A percentile compares a stretch with the other conserved stretches of the same genome.
phyloP scores from a whole-genome alignment of 106 monocot species.

The Phalaenopsis aphrodite region DNA sequence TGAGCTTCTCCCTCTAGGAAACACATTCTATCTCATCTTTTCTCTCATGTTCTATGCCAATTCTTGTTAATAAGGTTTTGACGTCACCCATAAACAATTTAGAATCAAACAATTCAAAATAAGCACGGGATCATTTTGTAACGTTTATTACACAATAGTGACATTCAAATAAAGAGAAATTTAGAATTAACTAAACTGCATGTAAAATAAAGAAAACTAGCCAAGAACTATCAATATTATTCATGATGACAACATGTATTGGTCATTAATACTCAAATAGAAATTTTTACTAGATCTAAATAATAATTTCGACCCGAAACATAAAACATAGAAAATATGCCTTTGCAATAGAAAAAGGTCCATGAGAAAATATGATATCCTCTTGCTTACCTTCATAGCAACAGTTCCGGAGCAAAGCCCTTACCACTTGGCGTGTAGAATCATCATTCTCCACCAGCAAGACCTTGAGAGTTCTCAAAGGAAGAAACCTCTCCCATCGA shows the following conservation, averaged over 20 bases:
- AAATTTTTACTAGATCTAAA: background rate
- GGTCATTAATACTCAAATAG: background rate
- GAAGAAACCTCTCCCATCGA: constrained; percentile 87
- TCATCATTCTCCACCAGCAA: constrained; percentile 94
- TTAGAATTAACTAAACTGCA: background rate
- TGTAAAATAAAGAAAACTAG: constrained; percentile 1
- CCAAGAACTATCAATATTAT: background rate
- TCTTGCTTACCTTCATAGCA: constrained; percentile 75
- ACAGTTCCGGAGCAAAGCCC: constrained; percentile 87
- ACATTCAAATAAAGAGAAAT: background rate
- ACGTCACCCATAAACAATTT: background rate
- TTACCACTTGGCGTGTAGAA: constrained; percentile 84
- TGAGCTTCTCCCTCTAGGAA: too few relatives aligned
- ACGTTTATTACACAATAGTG: background rate
- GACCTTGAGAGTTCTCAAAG: constrained; percentile 67
- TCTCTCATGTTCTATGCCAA: too few relatives aligned
- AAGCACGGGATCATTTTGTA: background rate
- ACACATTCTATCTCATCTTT: too few relatives aligned
- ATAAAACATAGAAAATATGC: background rate
- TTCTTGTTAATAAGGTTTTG: too few relatives aligned
- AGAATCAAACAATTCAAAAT: background rate
- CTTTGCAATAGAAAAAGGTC: too few relatives aligned
- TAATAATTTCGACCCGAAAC: background rate
- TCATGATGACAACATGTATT: background rate
- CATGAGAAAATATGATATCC: too few relatives aligned